phyloP scores from a whole-genome alignment of 768 basidiomycete genomes.

The Xerocomellus amylosporus region DNA sequence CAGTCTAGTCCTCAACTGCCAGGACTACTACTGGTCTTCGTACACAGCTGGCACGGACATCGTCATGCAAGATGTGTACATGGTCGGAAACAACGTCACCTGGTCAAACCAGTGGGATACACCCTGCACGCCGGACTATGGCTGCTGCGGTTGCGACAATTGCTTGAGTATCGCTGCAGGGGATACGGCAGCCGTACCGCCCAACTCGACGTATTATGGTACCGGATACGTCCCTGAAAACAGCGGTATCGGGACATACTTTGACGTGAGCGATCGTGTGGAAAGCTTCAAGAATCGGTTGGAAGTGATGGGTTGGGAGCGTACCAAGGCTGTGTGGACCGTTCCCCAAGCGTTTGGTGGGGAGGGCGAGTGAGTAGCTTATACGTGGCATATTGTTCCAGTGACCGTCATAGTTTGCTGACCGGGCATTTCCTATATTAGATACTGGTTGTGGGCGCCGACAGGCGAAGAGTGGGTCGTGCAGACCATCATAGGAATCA shows the following conservation, averaged over 20 bases:
- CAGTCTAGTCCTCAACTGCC: constrained; percentile 61
- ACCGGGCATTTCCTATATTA: constrained; percentile 13
- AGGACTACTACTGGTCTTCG: constrained; percentile 60
- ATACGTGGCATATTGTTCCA: not conserved
- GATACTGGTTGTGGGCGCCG: constrained; percentile 58
- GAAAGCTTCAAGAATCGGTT: constrained; percentile 61
- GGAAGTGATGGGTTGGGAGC: constrained; percentile 64
- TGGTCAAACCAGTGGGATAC: constrained; percentile 62
- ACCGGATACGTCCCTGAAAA: constrained; percentile 20
- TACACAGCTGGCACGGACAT: constrained; percentile 68
- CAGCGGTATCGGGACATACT: constrained; percentile 41
- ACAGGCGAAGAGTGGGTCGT: constrained; percentile 71
- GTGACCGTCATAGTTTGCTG: not conserved
- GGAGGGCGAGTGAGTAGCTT: constrained; percentile 23
- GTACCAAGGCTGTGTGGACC: constrained; percentile 70
- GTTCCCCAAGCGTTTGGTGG: constrained; percentile 76
- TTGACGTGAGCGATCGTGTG: constrained; percentile 67
- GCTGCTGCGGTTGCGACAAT: constrained; percentile 72
- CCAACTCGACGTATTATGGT: constrained; percentile 22
- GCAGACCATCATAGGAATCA: constrained; percentile 62
- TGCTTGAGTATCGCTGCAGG: constrained; percentile 50
- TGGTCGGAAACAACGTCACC: constrained; percentile 57
- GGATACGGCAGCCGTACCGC: constrained; percentile 28
- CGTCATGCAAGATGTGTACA: constrained; percentile 60
- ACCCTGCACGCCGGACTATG: constrained; percentile 59